Percentiles rank a stretch among this genome's conserved stretches.
phyloP scores from a whole-genome alignment of 345 rosid species.

The Moricandia arvensis region DNA sequence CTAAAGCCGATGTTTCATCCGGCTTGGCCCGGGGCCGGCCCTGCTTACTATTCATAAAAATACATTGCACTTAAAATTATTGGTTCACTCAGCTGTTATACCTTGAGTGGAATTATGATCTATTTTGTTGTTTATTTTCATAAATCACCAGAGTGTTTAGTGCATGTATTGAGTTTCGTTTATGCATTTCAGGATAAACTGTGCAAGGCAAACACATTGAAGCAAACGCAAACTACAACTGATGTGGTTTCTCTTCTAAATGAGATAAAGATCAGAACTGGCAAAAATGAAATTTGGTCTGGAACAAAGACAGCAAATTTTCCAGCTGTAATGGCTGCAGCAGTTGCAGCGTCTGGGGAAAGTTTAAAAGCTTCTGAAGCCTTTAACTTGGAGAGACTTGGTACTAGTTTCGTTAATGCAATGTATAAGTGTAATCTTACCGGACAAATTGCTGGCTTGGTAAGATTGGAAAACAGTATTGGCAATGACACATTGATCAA shows the following conservation, averaged over 20 bases:
- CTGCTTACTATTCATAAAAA: neutral
- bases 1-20: too few relatives aligned
- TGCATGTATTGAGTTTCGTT: neutral
- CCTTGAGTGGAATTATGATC: neutral
- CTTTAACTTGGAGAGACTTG: slow-evolving; percentile 90
- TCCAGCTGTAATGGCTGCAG: slow-evolving; percentile 98
- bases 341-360: slow-evolving; percentile 98
- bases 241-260: slow-evolving; percentile 89
- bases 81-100: neutral
- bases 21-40: too few relatives aligned
- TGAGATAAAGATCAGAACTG: slow-evolving; percentile 88
- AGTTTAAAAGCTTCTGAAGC: slow-evolving; percentile 77
- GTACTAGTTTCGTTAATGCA: slow-evolving; percentile 90
- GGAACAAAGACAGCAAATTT: slow-evolving; percentile 82
- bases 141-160: neutral
- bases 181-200: slow-evolving; percentile 68
- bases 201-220: slow-evolving; percentile 97
- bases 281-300: slow-evolving; percentile 86
- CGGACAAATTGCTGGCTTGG: slow-evolving; percentile 98
- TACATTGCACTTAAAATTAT: neutral
- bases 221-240: slow-evolving; percentile 75
- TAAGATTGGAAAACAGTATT: slow-evolving; percentile 83
- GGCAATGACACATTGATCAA: slow-evolving; percentile 60
- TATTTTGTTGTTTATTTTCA: neutral
- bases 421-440: slow-evolving; percentile 88